Conservation (phyloP, 2,329 filamentous ascomycete genomes). For the Pseudogymnoascus sp. region DNA sequence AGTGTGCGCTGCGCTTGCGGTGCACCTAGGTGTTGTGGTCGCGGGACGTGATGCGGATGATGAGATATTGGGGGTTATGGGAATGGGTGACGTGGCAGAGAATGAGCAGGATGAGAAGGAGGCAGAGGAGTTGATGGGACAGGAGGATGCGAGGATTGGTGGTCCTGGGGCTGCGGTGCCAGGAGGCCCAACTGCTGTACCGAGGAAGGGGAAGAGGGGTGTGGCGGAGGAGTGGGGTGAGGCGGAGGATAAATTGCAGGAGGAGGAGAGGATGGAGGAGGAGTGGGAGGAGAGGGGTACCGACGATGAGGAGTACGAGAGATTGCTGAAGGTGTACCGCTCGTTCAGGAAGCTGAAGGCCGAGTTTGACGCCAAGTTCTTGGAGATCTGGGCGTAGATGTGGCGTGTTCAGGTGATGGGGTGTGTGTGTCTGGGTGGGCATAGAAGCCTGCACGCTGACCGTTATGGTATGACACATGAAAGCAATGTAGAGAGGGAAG, state of each 20-base stretch:
- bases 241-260: slow-evolving; percentile 31
- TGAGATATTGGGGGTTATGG: slow-evolving; percentile 35
- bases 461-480: background rate
- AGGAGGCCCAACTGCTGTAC: background rate
- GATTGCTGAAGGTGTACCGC: slow-evolving; percentile 46
- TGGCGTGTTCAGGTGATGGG: background rate
- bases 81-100: slow-evolving; percentile 42
- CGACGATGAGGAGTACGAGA: slow-evolving; percentile 34
- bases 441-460: background rate
- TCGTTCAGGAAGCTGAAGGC: slow-evolving; percentile 49
- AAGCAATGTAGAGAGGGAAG: background rate
- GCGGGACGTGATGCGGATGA: slow-evolving; percentile 40
- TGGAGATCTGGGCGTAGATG: slow-evolving; percentile 47
- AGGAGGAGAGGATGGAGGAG: slow-evolving; percentile 28
- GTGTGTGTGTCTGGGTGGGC: background rate
- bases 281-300: slow-evolving; percentile 26
- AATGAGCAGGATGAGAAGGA: slow-evolving; percentile 29
- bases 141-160: background rate
- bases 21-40: slow-evolving; percentile 45
- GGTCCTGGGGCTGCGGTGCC: background rate
- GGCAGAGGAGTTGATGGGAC: slow-evolving; percentile 22
- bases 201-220: slow-evolving; percentile 31
- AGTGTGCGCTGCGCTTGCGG: slow-evolving; percentile 56
- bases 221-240: slow-evolving; percentile 44
- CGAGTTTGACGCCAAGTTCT: slow-evolving; percentile 58